These are phyloP conservation scores for Globisporangium paddicum DNA, from an alignment of 352 stramenopile genomes.

Conservation along the genomic window DNA sequence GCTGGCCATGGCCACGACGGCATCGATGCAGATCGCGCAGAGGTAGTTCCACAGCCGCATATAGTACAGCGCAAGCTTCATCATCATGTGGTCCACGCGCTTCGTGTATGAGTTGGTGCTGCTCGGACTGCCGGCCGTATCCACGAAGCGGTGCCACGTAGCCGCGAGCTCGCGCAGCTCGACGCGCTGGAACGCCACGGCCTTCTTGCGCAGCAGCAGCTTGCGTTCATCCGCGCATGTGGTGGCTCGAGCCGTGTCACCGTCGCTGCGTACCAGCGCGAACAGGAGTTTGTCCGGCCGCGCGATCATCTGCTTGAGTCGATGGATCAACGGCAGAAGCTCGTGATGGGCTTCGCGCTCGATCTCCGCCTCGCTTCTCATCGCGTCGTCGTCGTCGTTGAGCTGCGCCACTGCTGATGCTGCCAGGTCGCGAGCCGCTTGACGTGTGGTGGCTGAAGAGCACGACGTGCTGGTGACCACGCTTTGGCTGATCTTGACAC, in stretches of 20 bases:
- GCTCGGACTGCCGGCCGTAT: slow-evolving; percentile 10
- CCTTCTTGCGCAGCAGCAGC: slow-evolving; percentile 27
- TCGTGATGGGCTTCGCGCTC: slow-evolving; percentile 20
- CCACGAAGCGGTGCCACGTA: slow-evolving; percentile 27
- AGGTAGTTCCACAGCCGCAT: slow-evolving; percentile 54
- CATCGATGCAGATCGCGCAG: slow-evolving; percentile 31
- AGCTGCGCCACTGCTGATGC: not conserved
- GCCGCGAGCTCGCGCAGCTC: slow-evolving; percentile 25
- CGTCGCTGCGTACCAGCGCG: slow-evolving; percentile 23
- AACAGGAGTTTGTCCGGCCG: slow-evolving; percentile 42
- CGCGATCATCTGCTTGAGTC: slow-evolving; percentile 46
- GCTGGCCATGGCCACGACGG: slow-evolving; percentile 29
- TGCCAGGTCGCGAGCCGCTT: not conserved
- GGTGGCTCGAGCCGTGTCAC: slow-evolving; percentile 1
- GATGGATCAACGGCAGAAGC: slow-evolving; percentile 32
- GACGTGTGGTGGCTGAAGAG: not conserved
- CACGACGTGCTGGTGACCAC: slow-evolving; percentile 1
- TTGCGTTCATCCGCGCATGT: slow-evolving; percentile 16
- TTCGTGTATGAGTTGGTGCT: slow-evolving; percentile 11
- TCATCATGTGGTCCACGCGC: slow-evolving; percentile 40
- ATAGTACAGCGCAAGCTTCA: slow-evolving; percentile 54
- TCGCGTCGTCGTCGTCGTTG: not conserved
- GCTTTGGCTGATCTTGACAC: slow-evolving; percentile 4
- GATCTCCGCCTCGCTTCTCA: not conserved
- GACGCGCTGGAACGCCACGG: slow-evolving; percentile 24